These are phyloP conservation scores for Suhomyces kunorum DNA, from an alignment of 1,139 yeast genomes.

Conservation along the genomic window DNA sequence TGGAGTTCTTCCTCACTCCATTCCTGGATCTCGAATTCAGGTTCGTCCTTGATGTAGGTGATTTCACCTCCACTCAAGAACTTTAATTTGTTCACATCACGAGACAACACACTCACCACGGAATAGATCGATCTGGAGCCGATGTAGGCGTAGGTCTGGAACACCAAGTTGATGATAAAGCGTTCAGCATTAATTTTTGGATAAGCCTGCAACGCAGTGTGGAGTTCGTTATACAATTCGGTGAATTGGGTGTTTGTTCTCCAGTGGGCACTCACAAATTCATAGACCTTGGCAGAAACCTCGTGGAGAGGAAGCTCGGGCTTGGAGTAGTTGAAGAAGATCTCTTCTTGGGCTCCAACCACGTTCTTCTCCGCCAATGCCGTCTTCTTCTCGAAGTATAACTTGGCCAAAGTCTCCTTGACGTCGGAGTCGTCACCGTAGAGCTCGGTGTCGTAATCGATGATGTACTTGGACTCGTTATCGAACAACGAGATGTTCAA, in stretches of 20 bases:
- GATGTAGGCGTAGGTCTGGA: conserved; percentile 74
- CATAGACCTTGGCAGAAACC: conserved; percentile 41
- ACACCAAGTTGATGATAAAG: conserved; percentile 59
- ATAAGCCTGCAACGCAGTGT: conserved; percentile 23
- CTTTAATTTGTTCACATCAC: conserved; percentile 54
- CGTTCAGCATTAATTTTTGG: conserved; percentile 39
- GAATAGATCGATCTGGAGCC: conserved; percentile 92
- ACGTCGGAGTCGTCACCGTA: conserved; percentile 31
- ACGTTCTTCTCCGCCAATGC: conserved; percentile 27
- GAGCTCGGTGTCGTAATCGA: conserved; percentile 40
- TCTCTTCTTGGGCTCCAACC: conserved; percentile 44
- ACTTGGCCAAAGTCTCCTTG: conserved; percentile 29
- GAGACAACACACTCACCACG: conserved; percentile 67
- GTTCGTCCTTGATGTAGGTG: conserved; percentile 33
- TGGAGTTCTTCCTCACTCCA: conserved; percentile 38
- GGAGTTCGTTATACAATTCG: conserved; percentile 34
- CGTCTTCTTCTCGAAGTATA: conserved; percentile 36
- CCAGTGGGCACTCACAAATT: conserved; percentile 45
- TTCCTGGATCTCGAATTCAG: conserved; percentile 38
- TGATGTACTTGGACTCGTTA: conserved; percentile 28
- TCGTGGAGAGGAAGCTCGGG: conserved; percentile 41
- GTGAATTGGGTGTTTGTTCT: conserved; percentile 43
- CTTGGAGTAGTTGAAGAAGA: conserved; percentile 39
- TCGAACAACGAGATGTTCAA: conserved; percentile 49
- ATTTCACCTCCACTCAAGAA: conserved; percentile 40